Evolutionary conservation across 345 rosid species (phyloP), one percentile per base, ranked within the genome.

Genomic region (Atalantia buxifolia): DNA sequence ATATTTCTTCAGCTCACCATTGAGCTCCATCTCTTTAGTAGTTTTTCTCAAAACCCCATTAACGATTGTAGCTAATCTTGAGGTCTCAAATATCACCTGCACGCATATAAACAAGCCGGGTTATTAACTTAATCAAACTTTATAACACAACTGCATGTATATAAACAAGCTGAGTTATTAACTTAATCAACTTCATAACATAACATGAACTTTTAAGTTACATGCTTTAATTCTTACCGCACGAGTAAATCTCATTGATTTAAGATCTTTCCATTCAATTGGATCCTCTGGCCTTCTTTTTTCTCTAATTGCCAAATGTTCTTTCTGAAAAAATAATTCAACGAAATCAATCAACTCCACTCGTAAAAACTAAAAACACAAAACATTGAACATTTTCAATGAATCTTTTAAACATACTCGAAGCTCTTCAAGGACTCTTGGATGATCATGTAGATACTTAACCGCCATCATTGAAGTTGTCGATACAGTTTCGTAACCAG

Each of bases 391-490:
- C 25, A 38, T 68, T 57, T 25, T 65, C 18, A n/a, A 1, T 14
- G 21, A 12, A 10, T 33, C 16, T 33, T 56, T 45, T 50, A 4
- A 55, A 83, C 91, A 81, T 80, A 93, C 98, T 75, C 93, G 88
- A n/a, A 93, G 77, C 87, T 90, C 90, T 75, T 88, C 81, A 72
- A 93, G 98, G 79, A 86, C 94, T 65, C 48, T 72, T 4, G 93
- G 98, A 66, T 92, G 91, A 84, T 93, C 95, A 76, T 93, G 97
- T 24, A 92, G 89, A 74, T 93, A 94, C 88, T 93, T 94, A 72
- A 94, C 82, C 48, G 94, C 94, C 98, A 93, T 95, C 98, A 93
- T 95, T 1, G 97, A 84, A 16, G 98, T 93, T 38, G 95, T 92
- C 14, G 98, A 95, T 33, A 93, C 93, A 35, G 95, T 95, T 79